Conservation (phyloP, 1,139 yeast genomes). For the Blastobotrys serpentis region DNA sequence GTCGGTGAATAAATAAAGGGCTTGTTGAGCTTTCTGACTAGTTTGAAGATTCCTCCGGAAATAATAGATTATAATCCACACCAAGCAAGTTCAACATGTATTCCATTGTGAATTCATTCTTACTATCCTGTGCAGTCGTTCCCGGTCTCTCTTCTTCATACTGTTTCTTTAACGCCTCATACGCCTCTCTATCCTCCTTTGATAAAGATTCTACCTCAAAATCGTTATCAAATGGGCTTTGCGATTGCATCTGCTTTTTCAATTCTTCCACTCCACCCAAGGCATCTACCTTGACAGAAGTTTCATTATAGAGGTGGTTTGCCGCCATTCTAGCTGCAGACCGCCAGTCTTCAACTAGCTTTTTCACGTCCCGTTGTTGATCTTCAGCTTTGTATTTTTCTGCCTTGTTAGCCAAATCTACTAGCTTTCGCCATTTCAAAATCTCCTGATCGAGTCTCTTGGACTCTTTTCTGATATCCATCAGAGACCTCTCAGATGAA, state of each 20-base stretch:
- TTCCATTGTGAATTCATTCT: conserved; percentile 42
- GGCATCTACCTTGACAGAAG: conserved; percentile 41
- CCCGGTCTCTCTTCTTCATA: conserved; percentile 34
- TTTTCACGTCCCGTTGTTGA: conserved; percentile 30
- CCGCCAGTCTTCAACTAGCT: conserved; percentile 46
- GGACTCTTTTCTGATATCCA: conserved; percentile 23
- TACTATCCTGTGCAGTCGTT: conserved; percentile 33
- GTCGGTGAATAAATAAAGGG: conserved; percentile 4
- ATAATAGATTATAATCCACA: conserved; percentile 44
- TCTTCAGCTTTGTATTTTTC: conserved; percentile 36
- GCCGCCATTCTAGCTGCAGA: conserved; percentile 46
- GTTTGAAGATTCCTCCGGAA: conserved; percentile 31
- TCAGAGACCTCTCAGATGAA: conserved; percentile 9
- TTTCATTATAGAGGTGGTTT: conserved; percentile 44
- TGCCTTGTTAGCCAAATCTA: conserved; percentile 41
- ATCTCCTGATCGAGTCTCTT: conserved; percentile 33
- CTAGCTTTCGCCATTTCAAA: conserved; percentile 30
- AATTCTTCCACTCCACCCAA: conserved; percentile 50
- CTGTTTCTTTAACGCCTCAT: conserved; percentile 25
- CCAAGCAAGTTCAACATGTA: conserved; percentile 45
- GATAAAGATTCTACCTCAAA: conserved; percentile 40
- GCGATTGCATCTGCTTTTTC: conserved; percentile 33
- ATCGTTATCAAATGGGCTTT: conserved; percentile 25
- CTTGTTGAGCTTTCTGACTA: no score
- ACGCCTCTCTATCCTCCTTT: conserved; percentile 32